Base-by-base conservation (phyloP, 306 rosid genomes). In the Malus sylvestris region DNA sequence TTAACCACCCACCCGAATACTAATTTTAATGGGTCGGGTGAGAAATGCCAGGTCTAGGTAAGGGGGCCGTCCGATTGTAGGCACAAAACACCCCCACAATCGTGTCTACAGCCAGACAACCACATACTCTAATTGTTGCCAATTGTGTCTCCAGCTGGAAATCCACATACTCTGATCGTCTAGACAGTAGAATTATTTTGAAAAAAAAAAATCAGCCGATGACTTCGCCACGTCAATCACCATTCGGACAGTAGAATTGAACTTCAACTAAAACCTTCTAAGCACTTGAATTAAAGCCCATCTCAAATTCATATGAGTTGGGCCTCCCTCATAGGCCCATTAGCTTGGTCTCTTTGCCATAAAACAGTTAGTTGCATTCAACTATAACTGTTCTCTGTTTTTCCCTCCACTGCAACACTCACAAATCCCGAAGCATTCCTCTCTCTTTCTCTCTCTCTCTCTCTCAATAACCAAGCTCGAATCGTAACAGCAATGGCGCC, bases 401-500 rank as follows among this genome's bases (percentile, higher is more conserved):
- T 59, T 35, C 68, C 76, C 40, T 18, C 76, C 51, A 59, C 40
- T 33, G 3, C 12, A 4, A 58, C 76, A 71, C 75, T 71, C 75
- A 5, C 58, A 51, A 22, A 5, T 10, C 30, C 25, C 46, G 5
- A 72, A 72, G 76, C 32, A 59, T 5, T 23, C 72, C 40, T 35
- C 40, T 35, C 40, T 35, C 40, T 46, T 52, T 46, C 49, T 22
- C 76, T 42, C 72, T 40, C 35, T 79, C 77, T 64, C 44, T 74
- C 57, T 60, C 70, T 7, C 13, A 22, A 22, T 49, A 44, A 57
- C 27, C 67, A 23, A 6, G 22, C 73, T 52, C 15, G 27, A 44
- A 46, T 46, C 19, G 32, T n/a, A 55, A 62, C 67, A 57, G 53
- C 30, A 78, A 93, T 90, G 98, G 96, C 45, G 42, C 42, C 42